Evolutionary conservation across 768 basidiomycete species (phyloP), one percentile per base, ranked within the genome.

Genomic region (Lactarius tabidus): DNA sequence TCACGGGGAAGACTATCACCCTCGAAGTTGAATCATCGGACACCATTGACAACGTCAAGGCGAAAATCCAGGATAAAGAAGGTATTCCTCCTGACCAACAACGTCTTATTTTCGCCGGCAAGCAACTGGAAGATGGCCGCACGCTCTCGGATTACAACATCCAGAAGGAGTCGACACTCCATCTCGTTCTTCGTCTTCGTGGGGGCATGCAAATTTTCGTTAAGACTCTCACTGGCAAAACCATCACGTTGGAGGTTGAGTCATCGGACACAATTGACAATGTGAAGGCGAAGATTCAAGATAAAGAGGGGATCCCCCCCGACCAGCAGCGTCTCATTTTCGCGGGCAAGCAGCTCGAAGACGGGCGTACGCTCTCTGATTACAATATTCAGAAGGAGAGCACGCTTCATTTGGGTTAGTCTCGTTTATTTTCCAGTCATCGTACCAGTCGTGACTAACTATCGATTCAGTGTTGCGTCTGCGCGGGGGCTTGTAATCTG

Each of bases 41-140:
- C 73, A 91, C 90, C 45, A 92, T 92, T 70, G 90, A 92, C 74
- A 92, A 91, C 67, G 90, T 93, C 48, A 93, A 92, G 77, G 83
- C 89, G 48, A 95, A 94, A 84, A 95, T 96, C 56, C 93, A 95
- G 75, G 93, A 95, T 75, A 95, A 95, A 80, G 93, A 94, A 72
- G 93, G 90, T 0, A 89, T 89, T 29, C 88, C 87, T 20, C 93
- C 93, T 6, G 93, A 94, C 71, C 92, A 93, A 73, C 92, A 95
- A 72, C 89, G 92, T 53, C 81, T 95, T 9, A 95, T 94, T 75
- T 95, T 95, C 69, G 93, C 93, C 35, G 93, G 93, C 36, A 95
- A 95, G 78, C 93, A 95, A 74, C 79, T 95, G 10, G 93, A 95
- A 70, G 93, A 95, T 70, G 93, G 93, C 23, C 89, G 93, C 28